Conservation (phyloP, 192 early-diverging fungal genomes). For the Obelidium mucronatum region DNA sequence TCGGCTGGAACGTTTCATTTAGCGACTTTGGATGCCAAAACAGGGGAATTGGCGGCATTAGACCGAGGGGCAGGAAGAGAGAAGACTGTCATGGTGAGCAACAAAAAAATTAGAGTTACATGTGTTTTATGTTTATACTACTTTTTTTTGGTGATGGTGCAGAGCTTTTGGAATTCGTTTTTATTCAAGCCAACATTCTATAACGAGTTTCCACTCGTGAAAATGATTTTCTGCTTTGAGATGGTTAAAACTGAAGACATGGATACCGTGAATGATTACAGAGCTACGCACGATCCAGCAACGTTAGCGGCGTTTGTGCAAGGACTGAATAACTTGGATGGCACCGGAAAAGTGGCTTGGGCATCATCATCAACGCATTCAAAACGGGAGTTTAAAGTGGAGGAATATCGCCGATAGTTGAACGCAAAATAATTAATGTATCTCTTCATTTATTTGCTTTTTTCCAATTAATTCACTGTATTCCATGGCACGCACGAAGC, state of each 20-base stretch:
- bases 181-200: slow-evolving; percentile 14
- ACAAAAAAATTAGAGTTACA: not conserved
- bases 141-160: no score
- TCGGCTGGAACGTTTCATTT: slow-evolving; percentile 14
- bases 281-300: slow-evolving; percentile 9
- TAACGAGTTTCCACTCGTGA: slow-evolving; percentile 11
- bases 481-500: no score
- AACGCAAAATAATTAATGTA: no score
- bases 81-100: not conserved
- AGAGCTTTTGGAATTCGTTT: slow-evolving; percentile 30
- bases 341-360: slow-evolving; percentile 7
- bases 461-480: no score
- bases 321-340: not conserved
- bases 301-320: slow-evolving; percentile 16
- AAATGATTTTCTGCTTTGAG: slow-evolving; percentile 27
- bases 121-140: no score
- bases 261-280: slow-evolving; percentile 5
- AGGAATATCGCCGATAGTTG: no score
- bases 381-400: no score
- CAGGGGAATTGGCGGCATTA: not conserved
- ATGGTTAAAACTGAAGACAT: slow-evolving; percentile 7
- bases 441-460: no score
- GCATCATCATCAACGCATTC: not conserved
- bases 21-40: not conserved
- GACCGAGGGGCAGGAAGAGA: not conserved